phyloP scores from a whole-genome alignment of 257 asterid genomes.

The Thymus mandschuricus region DNA sequence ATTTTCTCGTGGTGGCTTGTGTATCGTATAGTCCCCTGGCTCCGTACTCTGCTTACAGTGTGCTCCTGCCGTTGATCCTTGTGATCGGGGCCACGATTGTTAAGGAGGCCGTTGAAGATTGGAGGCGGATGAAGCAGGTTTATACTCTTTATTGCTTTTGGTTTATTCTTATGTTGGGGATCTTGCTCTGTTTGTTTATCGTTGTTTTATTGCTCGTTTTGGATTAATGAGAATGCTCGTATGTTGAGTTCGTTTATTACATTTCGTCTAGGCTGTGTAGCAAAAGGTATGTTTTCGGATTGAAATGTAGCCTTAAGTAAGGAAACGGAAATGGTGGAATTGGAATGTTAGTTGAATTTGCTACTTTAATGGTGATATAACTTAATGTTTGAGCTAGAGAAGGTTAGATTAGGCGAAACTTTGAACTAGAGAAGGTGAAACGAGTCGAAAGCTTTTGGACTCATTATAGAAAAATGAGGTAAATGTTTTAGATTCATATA shows the following conservation, averaged over 20 bases:
- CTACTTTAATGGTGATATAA: background rate
- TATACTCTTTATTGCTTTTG: background rate
- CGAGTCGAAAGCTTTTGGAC: background rate
- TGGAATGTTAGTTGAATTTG: slow-evolving; percentile 5
- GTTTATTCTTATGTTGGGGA: background rate
- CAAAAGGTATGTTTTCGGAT: background rate
- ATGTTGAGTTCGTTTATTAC: background rate
- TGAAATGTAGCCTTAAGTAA: slow-evolving; percentile 6
- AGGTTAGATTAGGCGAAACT: background rate
- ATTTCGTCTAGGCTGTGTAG: background rate
- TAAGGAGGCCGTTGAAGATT: slow-evolving; percentile 91
- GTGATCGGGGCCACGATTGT: slow-evolving; percentile 96
- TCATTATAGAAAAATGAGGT: background rate
- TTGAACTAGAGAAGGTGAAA: background rate
- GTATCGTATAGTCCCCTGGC: slow-evolving; percentile 88
- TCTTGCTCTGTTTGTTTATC: background rate
- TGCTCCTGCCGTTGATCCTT: slow-evolving; percentile 72
- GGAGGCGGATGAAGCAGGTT: slow-evolving; percentile 95
- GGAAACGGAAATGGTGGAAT: slow-evolving; percentile 3
- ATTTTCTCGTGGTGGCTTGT: slow-evolving; percentile 86
- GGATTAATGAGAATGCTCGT: background rate
- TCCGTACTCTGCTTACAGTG: slow-evolving; percentile 75
- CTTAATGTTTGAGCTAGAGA: background rate
- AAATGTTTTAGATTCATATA: background rate
- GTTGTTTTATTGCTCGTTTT: background rate